A percentile compares a stretch with the other conserved stretches of the same genome.
Evolutionary conservation across 257 asterid genomes (phyloP).

Genomic region (Henckelia pumila): DNA sequence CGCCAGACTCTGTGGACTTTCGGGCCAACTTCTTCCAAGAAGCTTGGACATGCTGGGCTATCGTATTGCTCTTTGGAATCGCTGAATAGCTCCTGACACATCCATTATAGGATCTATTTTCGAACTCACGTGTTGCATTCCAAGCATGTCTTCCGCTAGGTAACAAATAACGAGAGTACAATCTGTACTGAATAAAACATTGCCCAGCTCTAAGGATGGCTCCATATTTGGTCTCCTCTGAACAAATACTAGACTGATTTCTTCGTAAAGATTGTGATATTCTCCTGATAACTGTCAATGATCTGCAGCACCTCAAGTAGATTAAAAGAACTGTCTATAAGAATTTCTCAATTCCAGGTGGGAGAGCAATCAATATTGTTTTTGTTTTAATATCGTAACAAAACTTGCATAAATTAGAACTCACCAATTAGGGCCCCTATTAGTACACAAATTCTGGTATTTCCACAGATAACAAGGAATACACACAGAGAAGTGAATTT

Average conservation of each 20-base stretch:
- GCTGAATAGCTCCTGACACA: constrained; percentile 38
- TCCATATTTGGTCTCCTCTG: constrained; percentile 39
- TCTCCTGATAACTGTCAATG: constrained; percentile 43
- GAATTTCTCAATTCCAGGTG: background rate
- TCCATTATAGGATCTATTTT: constrained; percentile 29
- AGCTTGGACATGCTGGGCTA: constrained; percentile 47
- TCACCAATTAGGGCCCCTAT: background rate
- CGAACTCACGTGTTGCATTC: constrained; percentile 28
- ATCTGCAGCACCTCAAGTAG: constrained; percentile 41
- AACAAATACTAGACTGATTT: constrained; percentile 18
- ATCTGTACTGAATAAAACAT: constrained; percentile 37
- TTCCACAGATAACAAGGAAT: background rate
- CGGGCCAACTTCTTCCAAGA: constrained; percentile 60
- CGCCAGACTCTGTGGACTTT: constrained; percentile 29
- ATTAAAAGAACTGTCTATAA: constrained; percentile 21
- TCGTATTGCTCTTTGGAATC: constrained; percentile 37
- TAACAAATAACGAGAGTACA: constrained; percentile 34
- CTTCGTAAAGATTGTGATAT: constrained; percentile 29
- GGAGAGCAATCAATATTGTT: constrained; percentile 14
- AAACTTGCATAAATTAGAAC: constrained; percentile 3
- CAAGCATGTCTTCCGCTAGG: constrained; percentile 41
- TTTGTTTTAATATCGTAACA: constrained; percentile 5
- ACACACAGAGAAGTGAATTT: background rate
- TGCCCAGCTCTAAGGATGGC: constrained; percentile 29
- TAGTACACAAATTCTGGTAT: background rate